Percentiles rank a stretch among this genome's conserved stretches.
phyloP scores from a whole-genome alignment of 495 filamentous ascomycete species.

The Collariella sp. region DNA sequence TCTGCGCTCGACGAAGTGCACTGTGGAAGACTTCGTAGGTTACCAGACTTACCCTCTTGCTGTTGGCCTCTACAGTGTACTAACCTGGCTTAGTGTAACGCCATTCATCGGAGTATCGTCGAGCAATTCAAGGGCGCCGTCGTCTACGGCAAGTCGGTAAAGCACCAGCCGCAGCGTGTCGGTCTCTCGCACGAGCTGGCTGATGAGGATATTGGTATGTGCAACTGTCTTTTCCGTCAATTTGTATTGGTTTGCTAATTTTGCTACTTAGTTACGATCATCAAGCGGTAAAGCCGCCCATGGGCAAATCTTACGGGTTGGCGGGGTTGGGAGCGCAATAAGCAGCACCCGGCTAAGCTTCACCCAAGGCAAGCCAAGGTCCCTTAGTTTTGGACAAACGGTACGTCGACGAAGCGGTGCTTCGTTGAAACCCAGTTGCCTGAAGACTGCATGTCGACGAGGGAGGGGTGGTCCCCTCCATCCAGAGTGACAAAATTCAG shows the following conservation, averaged over 20 bases:
- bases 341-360: not conserved
- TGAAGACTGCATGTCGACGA: not conserved
- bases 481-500: too few species aligned
- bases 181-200: slow-evolving; percentile 84
- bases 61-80: not conserved
- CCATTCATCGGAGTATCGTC: slow-evolving; percentile 91
- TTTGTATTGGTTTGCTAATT: slow-evolving; percentile 20
- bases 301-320: not conserved
- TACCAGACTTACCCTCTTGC: not conserved
- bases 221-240: too few species aligned
- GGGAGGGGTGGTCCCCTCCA: not conserved
- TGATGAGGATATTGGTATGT: slow-evolving; percentile 95
- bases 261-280: slow-evolving; percentile 65
- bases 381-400: not conserved
- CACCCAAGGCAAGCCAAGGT: slow-evolving; percentile 6
- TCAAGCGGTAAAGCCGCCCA: slow-evolving; percentile 64
- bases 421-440: not conserved
- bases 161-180: slow-evolving; percentile 96
- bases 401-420: not conserved
- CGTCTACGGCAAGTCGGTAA: slow-evolving; percentile 95
- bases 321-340: not conserved
- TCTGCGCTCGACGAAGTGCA: slow-evolving; percentile 69
- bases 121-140: slow-evolving; percentile 93
- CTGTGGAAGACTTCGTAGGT: slow-evolving; percentile 94
- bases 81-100: slow-evolving; percentile 63